Evolutionary conservation across 1,284 basidiomycete genomes (phyloP), one percentile per base, ranked within the genome.

Genomic region (Microbotryum violaceum): DNA sequence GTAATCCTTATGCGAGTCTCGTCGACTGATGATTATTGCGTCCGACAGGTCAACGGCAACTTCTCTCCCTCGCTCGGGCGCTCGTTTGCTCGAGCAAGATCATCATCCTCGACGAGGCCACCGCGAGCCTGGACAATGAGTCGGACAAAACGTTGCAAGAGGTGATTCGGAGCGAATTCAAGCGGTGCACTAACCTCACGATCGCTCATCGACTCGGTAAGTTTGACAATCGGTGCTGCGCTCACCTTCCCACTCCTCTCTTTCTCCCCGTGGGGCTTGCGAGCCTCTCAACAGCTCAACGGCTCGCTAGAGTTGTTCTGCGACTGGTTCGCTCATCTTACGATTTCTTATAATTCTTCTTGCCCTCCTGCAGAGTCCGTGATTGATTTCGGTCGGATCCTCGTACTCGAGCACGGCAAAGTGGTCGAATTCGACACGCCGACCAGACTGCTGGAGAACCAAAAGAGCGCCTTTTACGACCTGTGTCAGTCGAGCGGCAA

Each of bases 61-160:
- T 76, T 16, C 69, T 76, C 12, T 74, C 73, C 5, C 69, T 76
- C 0, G 75, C 75, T 10, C 51, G 75, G 20, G 75, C 75, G 4
- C 58, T 76, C 21, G 74, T 76, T 6, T 68, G 67, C 12, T 46
- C 51, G 31, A 54, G 52, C 21, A 54, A 51, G 31, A 48, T 69
- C 45, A 33, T 69, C 37, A 64, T 66, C 25, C 78, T 23, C 51
- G 47, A 37, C 47, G 21, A 47, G n/a, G 61, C 63, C 56, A 58
- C 67, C 2, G 65, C 67, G 0, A 60, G 56, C 4, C 54, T 70
- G 42, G 69, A 70, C 54, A 58, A 65, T 46, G 63, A 67, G 33
- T 63, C 66, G 2, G 68, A 70, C 53, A 44, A 29, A 10, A 31
- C 59, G 21, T 60, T 68, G 12, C 68, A 70, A 50, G 52, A 54